These are phyloP conservation scores for Arachis hypogaea DNA, from an alignment of 306 rosid genomes.

Conservation along the genomic window DNA sequence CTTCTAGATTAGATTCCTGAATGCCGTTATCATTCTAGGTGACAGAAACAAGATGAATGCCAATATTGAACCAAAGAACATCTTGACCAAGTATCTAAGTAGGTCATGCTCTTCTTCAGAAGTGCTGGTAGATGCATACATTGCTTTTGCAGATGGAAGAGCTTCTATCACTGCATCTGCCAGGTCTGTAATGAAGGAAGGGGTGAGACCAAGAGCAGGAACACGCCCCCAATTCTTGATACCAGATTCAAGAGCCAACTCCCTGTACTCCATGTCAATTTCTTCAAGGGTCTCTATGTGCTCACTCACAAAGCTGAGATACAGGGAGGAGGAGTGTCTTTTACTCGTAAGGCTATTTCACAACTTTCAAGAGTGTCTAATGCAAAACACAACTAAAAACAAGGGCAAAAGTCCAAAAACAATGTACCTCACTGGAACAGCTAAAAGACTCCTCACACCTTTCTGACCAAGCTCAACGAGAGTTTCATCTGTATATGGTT, in stretches of 20 bases:
- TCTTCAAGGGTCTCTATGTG: conserved; percentile 99
- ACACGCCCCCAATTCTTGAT: conserved; percentile 95
- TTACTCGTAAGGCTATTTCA: conserved; percentile 18
- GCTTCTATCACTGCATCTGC: conserved; percentile 97
- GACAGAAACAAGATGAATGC: conserved; percentile 72
- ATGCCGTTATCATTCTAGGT: conserved; percentile 66
- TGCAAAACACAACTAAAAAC: not conserved
- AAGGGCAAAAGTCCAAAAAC: not conserved
- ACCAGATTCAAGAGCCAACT: conserved; percentile 94
- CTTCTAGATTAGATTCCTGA: conserved; percentile 58
- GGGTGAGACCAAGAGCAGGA: conserved; percentile 87
- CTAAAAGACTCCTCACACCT: conserved; percentile 90
- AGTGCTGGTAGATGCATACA: conserved; percentile 50
- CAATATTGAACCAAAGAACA: conserved; percentile 80
- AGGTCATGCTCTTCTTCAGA: conserved; percentile 62
- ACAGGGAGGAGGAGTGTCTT: conserved; percentile 13
- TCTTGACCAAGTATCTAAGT: conserved; percentile 52
- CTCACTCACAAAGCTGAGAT: conserved; percentile 92
- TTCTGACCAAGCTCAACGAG: conserved; percentile 96
- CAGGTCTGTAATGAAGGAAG: conserved; percentile 83
- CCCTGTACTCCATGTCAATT: conserved; percentile 94
- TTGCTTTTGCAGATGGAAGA: conserved; percentile 80
- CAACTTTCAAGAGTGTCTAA: conserved; percentile 8
- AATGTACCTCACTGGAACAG: conserved; percentile 94
- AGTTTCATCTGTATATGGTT: conserved; percentile 96